Base-by-base conservation (phyloP, 192 early-diverging fungal species). In the Coemansia furcata region DNA sequence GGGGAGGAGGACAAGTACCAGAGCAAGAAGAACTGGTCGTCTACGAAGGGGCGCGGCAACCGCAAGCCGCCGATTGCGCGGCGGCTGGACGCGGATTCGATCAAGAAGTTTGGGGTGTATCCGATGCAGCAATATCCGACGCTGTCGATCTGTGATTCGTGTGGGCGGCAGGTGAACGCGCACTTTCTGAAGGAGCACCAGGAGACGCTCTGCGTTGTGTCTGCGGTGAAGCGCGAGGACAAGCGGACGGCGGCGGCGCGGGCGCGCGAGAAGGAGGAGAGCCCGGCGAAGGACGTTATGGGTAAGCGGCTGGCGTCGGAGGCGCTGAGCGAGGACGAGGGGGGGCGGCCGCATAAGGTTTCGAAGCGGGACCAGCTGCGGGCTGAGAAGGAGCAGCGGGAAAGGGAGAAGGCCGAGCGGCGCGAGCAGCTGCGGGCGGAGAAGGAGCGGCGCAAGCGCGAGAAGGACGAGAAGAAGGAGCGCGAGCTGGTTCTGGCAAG, bases 21-120 rank as follows among this genome's bases (percentile, higher is more conserved):
- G 81, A 83, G 81, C 73, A 83, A 83, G 63, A 83, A 83, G 68
- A 83, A 83, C 67, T 83, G 81, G 81, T 83, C 81, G 57, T 83
- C 81, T 35, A 83, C 81, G 21, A 83, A 83, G 65, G 81, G 81
- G 15, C 72, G 76, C 4, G 81, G 81, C 60, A 83, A 83, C 69
- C 72, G 81, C 63, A 78, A 78, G 66, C 73, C 81, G 14, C 81
- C 81, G 4, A 70, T 83, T 30, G 81, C 81, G 43, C 81, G 81
- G 57, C 65, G 81, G 21, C 76, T 83, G 55, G 81, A 83, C 39
- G 75, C 71, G 11, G 81, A 83, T 43, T 65, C 67, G 19, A 62
- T 83, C 6, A 83, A 83, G 62, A 68, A 69, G 62, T 74, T 83
- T 70, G 81, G 81, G 17, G 76, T 83, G 9, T 78, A 78, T 46